A percentile compares a stretch with the other conserved stretches of the same genome.
Conservation (phyloP, 306 rosid species). For the Pyrus communis region DNA sequence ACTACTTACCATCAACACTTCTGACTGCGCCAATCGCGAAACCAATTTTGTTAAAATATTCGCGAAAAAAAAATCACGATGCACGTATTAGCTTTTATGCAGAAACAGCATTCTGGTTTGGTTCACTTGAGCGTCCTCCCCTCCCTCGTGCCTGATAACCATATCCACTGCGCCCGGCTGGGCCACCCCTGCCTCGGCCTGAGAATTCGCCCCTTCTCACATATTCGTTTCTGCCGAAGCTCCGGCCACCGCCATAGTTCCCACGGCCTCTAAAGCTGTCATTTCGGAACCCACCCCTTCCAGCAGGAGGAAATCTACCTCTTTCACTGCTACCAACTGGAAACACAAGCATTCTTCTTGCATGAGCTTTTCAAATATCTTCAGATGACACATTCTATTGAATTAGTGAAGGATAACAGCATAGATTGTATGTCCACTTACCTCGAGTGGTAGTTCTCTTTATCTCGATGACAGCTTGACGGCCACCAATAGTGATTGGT, state of each 20-base stretch:
- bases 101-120: conserved; percentile 22
- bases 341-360: background rate
- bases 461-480: conserved; percentile 48
- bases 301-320: conserved; percentile 34
- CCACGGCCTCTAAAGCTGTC: conserved; percentile 60
- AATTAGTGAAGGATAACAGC: background rate
- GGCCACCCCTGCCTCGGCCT: conserved; percentile 35
- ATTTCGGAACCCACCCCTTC: conserved; percentile 45
- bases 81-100: conserved; percentile 12
- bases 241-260: conserved; percentile 34
- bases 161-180: conserved; percentile 27
- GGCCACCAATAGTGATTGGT: conserved; percentile 43
- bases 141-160: conserved; percentile 52
- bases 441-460: conserved; percentile 65
- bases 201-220: conserved; percentile 44
- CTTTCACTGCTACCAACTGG: conserved; percentile 53
- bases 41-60: conserved; percentile 3
- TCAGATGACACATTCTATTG: background rate
- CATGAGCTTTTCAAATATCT: background rate
- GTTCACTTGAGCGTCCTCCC: conserved; percentile 37
- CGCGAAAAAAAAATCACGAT: background rate
- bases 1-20: background rate
- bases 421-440: conserved; percentile 16
- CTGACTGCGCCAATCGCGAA: background rate
- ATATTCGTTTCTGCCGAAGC: conserved; percentile 47